These are phyloP conservation scores for Calonectria crousiana DNA, from an alignment of 2,329 filamentous ascomycete species.

Conservation along the genomic window DNA sequence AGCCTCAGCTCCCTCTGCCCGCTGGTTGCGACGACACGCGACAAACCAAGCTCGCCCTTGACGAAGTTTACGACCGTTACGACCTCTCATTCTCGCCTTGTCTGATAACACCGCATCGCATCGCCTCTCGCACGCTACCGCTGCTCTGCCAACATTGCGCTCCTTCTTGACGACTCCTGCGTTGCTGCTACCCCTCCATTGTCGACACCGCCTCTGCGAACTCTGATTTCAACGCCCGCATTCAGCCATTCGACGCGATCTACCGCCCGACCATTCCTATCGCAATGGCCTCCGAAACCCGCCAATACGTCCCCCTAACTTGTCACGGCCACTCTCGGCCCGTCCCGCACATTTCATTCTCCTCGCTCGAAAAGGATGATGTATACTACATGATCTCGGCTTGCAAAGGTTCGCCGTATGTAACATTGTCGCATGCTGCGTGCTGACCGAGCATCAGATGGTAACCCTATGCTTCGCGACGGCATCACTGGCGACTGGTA, in stretches of 20 bases:
- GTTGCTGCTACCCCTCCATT: conserved; percentile 6
- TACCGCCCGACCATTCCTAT: conserved; percentile 17
- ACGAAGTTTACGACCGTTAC: conserved; percentile 47
- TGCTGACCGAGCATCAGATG: conserved; percentile 70
- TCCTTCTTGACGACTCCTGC: not conserved
- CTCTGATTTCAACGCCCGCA: not conserved
- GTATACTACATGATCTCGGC: conserved; percentile 94
- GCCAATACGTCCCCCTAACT: conserved; percentile 85
- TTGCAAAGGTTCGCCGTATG: conserved; percentile 76
- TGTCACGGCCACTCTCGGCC: conserved; percentile 95
- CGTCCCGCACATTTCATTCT: conserved; percentile 92
- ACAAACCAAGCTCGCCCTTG: conserved; percentile 33
- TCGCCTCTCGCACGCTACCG: not conserved
- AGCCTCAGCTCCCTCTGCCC: conserved; percentile 30
- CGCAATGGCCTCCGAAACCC: conserved; percentile 53
- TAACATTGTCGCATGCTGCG: conserved; percentile 23
- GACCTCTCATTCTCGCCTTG: conserved; percentile 26
- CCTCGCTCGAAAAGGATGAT: conserved; percentile 82
- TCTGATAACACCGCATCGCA: not conserved
- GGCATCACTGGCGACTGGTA: conserved; percentile 95
- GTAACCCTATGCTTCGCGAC: conserved; percentile 98
- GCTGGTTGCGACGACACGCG: conserved; percentile 34
- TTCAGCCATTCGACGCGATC: conserved; percentile 2
- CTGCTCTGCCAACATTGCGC: conserved; percentile 10
- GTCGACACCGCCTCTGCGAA: conserved; percentile 23